Conservation (phyloP, 2,329 filamentous ascomycete species). For the Alternaria rosae region DNA sequence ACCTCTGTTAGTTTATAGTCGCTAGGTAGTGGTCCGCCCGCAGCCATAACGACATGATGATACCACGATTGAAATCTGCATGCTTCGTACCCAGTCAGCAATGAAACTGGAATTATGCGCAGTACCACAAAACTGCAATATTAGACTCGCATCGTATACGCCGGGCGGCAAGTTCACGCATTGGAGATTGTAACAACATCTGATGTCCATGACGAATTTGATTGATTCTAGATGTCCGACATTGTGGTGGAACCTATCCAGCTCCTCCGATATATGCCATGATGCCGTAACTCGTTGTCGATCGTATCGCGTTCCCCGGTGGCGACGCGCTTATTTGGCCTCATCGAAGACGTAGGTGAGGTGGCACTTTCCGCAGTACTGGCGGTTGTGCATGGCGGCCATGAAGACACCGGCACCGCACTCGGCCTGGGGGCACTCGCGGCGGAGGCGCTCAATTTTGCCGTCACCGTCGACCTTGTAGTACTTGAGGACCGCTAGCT, state of each 20-base stretch:
- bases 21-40: neutral
- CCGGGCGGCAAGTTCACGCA: neutral
- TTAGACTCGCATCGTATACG: neutral
- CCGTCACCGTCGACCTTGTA: slow-evolving; percentile 99
- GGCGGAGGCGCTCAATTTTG: slow-evolving; percentile 98
- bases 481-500: slow-evolving; percentile 99
- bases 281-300: slow-evolving; percentile 37
- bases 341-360: slow-evolving; percentile 76
- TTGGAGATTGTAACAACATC: neutral
- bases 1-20: slow-evolving; percentile 17
- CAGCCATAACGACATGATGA: neutral
- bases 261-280: slow-evolving; percentile 33
- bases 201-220: slow-evolving; percentile 30
- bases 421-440: slow-evolving; percentile 86
- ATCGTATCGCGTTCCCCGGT: slow-evolving; percentile 23
- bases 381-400: slow-evolving; percentile 99
- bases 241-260: slow-evolving; percentile 30
- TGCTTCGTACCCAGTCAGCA: neutral
- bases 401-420: slow-evolving; percentile 99
- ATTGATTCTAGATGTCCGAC: slow-evolving; percentile 39
- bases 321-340: slow-evolving; percentile 58
- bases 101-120: neutral
- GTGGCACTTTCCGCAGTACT: slow-evolving; percentile 86
- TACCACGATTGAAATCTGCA: neutral
- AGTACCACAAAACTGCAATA: neutral